These are phyloP conservation scores for Yueomyces sp. DNA, from an alignment of 1,139 yeast species.

Conservation along the genomic window DNA sequence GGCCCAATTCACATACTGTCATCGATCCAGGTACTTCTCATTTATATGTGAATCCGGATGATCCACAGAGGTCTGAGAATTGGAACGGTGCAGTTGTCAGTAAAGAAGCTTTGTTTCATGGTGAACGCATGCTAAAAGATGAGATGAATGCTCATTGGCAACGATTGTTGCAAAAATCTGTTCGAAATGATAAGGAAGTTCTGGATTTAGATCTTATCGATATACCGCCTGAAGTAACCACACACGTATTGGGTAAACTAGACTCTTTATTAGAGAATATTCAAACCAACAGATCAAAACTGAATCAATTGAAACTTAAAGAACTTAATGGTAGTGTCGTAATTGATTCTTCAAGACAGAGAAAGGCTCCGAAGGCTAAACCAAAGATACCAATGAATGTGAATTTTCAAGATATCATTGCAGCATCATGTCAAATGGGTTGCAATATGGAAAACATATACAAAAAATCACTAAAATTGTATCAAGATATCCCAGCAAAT, in stretches of 20 bases:
- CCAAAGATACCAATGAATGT: slow-evolving; percentile 10
- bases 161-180: slow-evolving; percentile 9
- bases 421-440: slow-evolving; percentile 21
- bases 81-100: slow-evolving; percentile 9
- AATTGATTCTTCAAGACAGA: slow-evolving; percentile 3
- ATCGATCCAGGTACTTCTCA: slow-evolving; percentile 17
- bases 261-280: slow-evolving; percentile 19
- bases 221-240: slow-evolving; percentile 12
- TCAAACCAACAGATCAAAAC: slow-evolving; percentile 16
- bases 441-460: slow-evolving; percentile 20
- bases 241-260: slow-evolving; percentile 12
- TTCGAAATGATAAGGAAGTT: slow-evolving; percentile 6
- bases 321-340: background rate
- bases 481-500: slow-evolving; percentile 17
- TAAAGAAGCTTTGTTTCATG: slow-evolving; percentile 12
- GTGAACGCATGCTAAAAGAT: slow-evolving; percentile 13
- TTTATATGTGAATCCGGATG: slow-evolving; percentile 3
- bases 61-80: slow-evolving; percentile 1
- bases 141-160: slow-evolving; percentile 22
- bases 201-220: slow-evolving; percentile 16
- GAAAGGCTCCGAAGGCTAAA: slow-evolving; percentile 6
- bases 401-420: slow-evolving; percentile 19
- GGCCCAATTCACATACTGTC: slow-evolving; percentile 20
- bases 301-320: slow-evolving; percentile 1
- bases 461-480: slow-evolving; percentile 20